These are phyloP conservation scores for Acer yangbiense DNA, from an alignment of 345 rosid species.

Conservation along the genomic window DNA sequence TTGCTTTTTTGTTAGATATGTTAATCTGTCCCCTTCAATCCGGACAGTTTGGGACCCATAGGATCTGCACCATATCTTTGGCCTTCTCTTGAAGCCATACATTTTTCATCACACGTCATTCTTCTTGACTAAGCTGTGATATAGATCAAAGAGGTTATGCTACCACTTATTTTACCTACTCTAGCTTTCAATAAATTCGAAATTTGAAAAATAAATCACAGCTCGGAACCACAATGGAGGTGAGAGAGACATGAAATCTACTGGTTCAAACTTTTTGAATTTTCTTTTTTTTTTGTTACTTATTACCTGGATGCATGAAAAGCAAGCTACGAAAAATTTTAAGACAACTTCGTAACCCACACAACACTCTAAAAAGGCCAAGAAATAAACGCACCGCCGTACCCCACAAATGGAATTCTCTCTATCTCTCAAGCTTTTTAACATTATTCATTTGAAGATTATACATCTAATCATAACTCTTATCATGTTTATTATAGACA, in stretches of 20 bases:
- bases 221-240: too few species aligned
- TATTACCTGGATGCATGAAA: too few species aligned
- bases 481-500: conserved; percentile 13
- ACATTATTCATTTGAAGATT: conserved; percentile 5
- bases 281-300: too few species aligned
- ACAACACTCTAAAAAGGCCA: neutral
- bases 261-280: too few species aligned
- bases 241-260: too few species aligned
- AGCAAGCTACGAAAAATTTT: neutral
- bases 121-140: too few species aligned
- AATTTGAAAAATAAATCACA: too few species aligned
- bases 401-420: neutral
- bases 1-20: conserved; percentile 13
- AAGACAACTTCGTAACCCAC: neutral
- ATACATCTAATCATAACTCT: conserved; percentile 21
- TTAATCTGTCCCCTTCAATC: conserved; percentile 43
- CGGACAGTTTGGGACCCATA: conserved; percentile 37
- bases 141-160: neutral
- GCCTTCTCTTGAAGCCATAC: conserved; percentile 10
- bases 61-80: conserved; percentile 16
- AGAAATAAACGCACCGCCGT: neutral
- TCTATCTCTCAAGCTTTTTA: neutral
- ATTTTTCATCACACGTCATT: neutral
- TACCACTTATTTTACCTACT: neutral
- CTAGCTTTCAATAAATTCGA: too few species aligned